Evolutionary conservation across 768 basidiomycete species (phyloP).

Genomic region (Strobilomyces confusus): DNA sequence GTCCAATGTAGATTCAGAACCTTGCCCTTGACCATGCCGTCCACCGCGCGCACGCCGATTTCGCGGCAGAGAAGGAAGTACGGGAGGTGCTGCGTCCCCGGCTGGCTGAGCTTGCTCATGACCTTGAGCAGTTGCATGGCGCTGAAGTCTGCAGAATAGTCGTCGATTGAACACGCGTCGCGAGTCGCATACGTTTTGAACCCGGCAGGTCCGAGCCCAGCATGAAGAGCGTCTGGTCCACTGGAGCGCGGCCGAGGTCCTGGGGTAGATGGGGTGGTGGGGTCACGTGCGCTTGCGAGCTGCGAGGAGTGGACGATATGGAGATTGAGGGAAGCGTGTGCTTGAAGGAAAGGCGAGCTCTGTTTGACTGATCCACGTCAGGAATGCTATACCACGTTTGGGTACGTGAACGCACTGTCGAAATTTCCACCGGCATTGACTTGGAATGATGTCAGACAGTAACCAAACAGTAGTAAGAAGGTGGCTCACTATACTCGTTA

Average conservation of each 20-base stretch:
- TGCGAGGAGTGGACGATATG: conserved; percentile 86
- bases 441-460: conserved; percentile 26
- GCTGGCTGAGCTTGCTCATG: conserved; percentile 71
- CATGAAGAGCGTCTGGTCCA: conserved; percentile 50
- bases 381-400: neutral
- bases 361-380: conserved; percentile 54
- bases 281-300: conserved; percentile 37
- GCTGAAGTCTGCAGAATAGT: conserved; percentile 64
- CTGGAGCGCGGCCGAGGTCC: conserved; percentile 34
- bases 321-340: conserved; percentile 76
- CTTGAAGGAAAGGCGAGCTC: conserved; percentile 81
- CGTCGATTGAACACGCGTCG: conserved; percentile 32
- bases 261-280: conserved; percentile 30
- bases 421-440: conserved; percentile 73
- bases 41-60: conserved; percentile 78
- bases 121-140: conserved; percentile 77
- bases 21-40: conserved; percentile 78
- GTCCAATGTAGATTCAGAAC: conserved; percentile 78
- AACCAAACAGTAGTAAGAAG: neutral
- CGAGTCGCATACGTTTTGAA: conserved; percentile 51
- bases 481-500: conserved; percentile 57
- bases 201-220: conserved; percentile 56
- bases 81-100: conserved; percentile 58
- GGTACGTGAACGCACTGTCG: conserved; percentile 47
- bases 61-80: conserved; percentile 83